A percentile compares a stretch with the other conserved stretches of the same genome.
Evolutionary conservation across 495 filamentous ascomycete genomes (phyloP).

Genomic region (Immersiella caudata): DNA sequence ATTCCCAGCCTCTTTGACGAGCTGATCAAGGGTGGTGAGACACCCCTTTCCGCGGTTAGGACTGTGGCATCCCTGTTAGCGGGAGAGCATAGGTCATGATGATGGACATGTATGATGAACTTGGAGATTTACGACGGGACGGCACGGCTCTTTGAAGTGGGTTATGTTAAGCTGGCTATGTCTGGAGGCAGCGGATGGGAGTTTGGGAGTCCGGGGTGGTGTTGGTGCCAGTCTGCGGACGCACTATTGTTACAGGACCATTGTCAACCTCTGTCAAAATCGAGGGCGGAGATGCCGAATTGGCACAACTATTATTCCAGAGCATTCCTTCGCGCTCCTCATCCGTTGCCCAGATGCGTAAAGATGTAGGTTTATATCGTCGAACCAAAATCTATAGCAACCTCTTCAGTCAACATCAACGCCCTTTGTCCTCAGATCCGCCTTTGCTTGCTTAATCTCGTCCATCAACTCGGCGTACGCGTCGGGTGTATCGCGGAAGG

Average conservation of each 20-base stretch:
- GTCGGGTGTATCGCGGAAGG: slow-evolving; percentile 93
- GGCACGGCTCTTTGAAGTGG: not conserved
- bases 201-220: not conserved
- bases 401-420: slow-evolving; percentile 67
- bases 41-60: slow-evolving; percentile 55
- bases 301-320: not conserved
- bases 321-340: not conserved
- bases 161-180: not conserved
- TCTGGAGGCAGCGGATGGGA: not conserved
- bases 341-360: not conserved
- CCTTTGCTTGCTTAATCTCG: slow-evolving; percentile 71
- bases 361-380: not conserved
- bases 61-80: slow-evolving; percentile 55
- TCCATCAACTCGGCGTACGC: slow-evolving; percentile 88
- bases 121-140: not conserved
- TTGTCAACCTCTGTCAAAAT: not conserved
- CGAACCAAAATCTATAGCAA: not conserved
- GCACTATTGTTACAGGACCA: not conserved
- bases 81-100: slow-evolving; percentile 36
- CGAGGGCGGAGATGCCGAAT: not conserved
- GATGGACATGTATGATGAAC: not conserved
- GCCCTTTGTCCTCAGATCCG: slow-evolving; percentile 66
- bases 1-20: slow-evolving; percentile 57
- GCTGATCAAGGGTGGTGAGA: slow-evolving; percentile 50
- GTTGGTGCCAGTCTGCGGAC: not conserved